phyloP scores from a whole-genome alignment of 768 basidiomycete genomes.

The Phlegmacium glaucopus region DNA sequence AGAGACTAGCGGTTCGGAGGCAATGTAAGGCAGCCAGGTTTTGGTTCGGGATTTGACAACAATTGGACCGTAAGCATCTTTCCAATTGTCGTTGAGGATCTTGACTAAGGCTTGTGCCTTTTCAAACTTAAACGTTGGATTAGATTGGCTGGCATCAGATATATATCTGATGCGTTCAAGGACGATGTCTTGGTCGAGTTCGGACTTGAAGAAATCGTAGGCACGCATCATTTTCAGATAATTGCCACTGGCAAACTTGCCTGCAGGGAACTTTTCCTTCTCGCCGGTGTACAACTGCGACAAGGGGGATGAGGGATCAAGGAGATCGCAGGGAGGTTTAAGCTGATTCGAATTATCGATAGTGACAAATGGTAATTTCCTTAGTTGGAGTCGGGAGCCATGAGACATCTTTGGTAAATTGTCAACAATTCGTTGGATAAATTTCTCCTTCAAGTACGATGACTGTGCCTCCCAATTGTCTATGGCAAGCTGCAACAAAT shows the following conservation, averaged over 20 bases:
- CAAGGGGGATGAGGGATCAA: slow-evolving; percentile 30
- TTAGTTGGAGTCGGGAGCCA: neutral
- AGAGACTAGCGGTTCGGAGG: slow-evolving; percentile 28
- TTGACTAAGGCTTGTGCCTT: slow-evolving; percentile 8
- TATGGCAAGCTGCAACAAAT: slow-evolving; percentile 23
- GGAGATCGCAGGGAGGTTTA: slow-evolving; percentile 17
- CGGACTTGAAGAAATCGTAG: slow-evolving; percentile 23
- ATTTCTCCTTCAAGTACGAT: slow-evolving; percentile 14
- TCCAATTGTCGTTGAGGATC: slow-evolving; percentile 10
- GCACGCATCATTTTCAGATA: slow-evolving; percentile 8
- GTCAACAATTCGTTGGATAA: slow-evolving; percentile 24
- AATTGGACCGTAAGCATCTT: neutral
- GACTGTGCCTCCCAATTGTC: slow-evolving; percentile 26
- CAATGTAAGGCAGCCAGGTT: slow-evolving; percentile 20
- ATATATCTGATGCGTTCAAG: slow-evolving; percentile 33
- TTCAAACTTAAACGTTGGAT: neutral
- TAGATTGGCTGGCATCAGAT: slow-evolving; percentile 9
- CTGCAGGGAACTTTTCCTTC: slow-evolving; percentile 14
- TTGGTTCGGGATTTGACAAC: neutral
- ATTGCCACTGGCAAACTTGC: neutral
- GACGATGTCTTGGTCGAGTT: slow-evolving; percentile 27
- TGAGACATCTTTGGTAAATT: slow-evolving; percentile 15
- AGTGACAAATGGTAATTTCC: slow-evolving; percentile 27
- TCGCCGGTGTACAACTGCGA: slow-evolving; percentile 19
- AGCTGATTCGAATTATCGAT: slow-evolving; percentile 10